Percentiles rank a stretch among this genome's conserved stretches.
Evolutionary conservation across 495 filamentous ascomycete genomes (phyloP).

Genomic region (Lophiostoma macrostomum): DNA sequence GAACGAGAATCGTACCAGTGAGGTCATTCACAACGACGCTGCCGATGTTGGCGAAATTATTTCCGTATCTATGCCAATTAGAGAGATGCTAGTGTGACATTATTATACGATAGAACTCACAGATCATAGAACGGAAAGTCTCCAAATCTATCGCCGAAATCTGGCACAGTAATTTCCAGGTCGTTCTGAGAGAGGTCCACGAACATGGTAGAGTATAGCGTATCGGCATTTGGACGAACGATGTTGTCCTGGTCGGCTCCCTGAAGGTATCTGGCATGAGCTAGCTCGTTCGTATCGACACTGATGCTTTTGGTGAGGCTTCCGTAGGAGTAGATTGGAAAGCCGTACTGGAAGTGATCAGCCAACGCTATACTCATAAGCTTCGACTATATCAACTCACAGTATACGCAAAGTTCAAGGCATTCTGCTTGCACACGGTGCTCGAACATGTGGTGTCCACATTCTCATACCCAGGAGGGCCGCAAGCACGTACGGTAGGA

Average conservation of each 20-base stretch:
- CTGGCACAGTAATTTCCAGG: slow-evolving; percentile 20
- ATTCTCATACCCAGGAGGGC: too few relatives aligned
- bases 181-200: slow-evolving; percentile 8
- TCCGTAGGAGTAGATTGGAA: neutral
- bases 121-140: slow-evolving; percentile 21
- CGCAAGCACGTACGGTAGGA: too few relatives aligned
- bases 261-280: neutral
- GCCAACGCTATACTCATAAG: too few relatives aligned
- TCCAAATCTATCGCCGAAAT: slow-evolving; percentile 7
- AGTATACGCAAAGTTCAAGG: too few relatives aligned
- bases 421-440: too few relatives aligned
- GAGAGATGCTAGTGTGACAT: neutral
- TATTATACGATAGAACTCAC: too few relatives aligned
- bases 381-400: too few relatives aligned
- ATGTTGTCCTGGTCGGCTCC: neutral
- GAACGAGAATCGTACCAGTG: slow-evolving; percentile 10
- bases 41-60: slow-evolving; percentile 22
- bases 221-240: slow-evolving; percentile 26
- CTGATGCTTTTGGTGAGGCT: neutral
- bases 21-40: neutral
- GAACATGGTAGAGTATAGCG: slow-evolving; percentile 15
- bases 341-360: slow-evolving; percentile 6
- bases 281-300: neutral
- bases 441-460: too few relatives aligned
- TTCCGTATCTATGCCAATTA: neutral